These are phyloP conservation scores for Senecio squalidus DNA, from an alignment of 140 eudicot species.

Conservation along the genomic window DNA sequence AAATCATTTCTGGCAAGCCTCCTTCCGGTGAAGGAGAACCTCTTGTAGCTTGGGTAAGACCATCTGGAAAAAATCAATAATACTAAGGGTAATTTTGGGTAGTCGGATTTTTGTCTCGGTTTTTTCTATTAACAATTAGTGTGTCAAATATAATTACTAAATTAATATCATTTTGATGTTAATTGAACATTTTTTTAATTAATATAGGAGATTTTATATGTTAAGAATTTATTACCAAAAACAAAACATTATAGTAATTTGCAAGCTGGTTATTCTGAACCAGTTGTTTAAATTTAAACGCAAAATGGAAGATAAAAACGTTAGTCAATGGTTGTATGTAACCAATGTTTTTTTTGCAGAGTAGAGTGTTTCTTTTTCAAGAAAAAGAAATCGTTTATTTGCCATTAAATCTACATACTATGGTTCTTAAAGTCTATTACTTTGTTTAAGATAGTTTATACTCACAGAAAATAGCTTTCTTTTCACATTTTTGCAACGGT, in stretches of 20 bases:
- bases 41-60: constrained; percentile 58
- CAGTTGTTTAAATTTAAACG: too few species aligned
- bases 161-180: background rate
- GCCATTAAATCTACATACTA: too few species aligned
- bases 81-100: too few species aligned
- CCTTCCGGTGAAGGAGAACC: constrained; percentile 51
- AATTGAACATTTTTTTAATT: background rate
- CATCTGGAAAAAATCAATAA: background rate
- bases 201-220: background rate
- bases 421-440: too few species aligned
- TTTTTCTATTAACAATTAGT: background rate
- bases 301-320: too few species aligned
- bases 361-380: too few species aligned
- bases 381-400: too few species aligned
- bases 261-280: too few species aligned
- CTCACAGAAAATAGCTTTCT: background rate
- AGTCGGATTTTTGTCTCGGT: background rate
- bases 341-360: too few species aligned
- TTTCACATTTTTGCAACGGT: background rate
- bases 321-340: too few species aligned
- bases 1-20: constrained; percentile 73
- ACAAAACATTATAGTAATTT: too few species aligned
- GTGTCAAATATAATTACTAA: background rate
- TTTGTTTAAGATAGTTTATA: background rate
- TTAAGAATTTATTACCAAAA: background rate